These are phyloP conservation scores for Annulohypoxylon bovei DNA, from an alignment of 495 filamentous ascomycete genomes.

Conservation along the genomic window DNA sequence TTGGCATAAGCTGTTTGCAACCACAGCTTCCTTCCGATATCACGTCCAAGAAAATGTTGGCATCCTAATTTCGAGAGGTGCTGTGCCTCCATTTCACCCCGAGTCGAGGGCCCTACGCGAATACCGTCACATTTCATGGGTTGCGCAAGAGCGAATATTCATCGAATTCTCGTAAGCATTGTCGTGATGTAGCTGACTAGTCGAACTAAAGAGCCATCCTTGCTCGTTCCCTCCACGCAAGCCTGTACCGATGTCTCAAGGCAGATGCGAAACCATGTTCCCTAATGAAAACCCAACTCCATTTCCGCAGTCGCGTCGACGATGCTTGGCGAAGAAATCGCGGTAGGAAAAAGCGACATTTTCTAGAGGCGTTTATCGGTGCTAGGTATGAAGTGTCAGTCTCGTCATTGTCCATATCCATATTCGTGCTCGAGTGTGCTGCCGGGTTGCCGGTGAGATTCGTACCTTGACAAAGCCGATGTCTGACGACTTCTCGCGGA, in stretches of 20 bases:
- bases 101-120: neutral
- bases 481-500: constrained; percentile 94
- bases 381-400: constrained; percentile 50
- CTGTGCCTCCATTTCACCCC: neutral
- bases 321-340: constrained; percentile 43
- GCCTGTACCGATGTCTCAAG: constrained; percentile 36
- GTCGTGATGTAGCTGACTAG: constrained; percentile 41
- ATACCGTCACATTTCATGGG: constrained; percentile 20
- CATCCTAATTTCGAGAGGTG: neutral
- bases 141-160: constrained; percentile 13
- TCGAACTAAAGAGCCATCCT: constrained; percentile 27
- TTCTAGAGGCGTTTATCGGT: constrained; percentile 60
- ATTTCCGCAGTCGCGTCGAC: constrained; percentile 38
- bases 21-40: neutral
- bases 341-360: constrained; percentile 36
- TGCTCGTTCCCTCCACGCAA: constrained; percentile 32
- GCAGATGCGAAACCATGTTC: constrained; percentile 41
- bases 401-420: constrained; percentile 4
- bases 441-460: neutral
- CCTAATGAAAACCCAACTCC: constrained; percentile 43
- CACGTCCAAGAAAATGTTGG: neutral
- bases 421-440: neutral
- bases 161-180: constrained; percentile 43
- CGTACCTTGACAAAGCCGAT: constrained; percentile 98
- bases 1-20: neutral